These are phyloP conservation scores for Chaetoceros tenuissimus DNA, from an alignment of 108 stramenopile genomes.

Conservation along the genomic window DNA sequence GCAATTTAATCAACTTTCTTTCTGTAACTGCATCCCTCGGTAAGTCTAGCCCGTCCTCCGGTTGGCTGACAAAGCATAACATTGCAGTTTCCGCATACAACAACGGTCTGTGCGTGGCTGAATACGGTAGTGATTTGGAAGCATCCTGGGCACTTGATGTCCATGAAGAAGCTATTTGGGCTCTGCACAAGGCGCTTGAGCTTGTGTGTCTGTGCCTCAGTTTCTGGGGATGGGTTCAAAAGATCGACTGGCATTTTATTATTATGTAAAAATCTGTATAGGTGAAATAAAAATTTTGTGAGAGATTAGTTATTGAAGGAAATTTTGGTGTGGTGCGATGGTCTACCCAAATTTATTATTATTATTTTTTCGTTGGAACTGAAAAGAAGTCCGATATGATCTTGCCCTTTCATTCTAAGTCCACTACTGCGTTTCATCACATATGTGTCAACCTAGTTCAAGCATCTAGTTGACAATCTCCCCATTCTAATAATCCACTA, in stretches of 20 bases:
- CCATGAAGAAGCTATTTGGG: constrained; percentile 99
- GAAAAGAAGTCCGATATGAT: too few species aligned
- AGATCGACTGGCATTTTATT: constrained; percentile 96
- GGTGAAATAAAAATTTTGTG: too few species aligned
- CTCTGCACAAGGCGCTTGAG: constrained; percentile 99
- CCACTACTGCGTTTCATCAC: too few species aligned
- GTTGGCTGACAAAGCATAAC: constrained; percentile 97
- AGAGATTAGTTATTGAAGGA: too few species aligned
- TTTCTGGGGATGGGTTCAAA: constrained; percentile 82
- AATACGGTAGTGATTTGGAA: constrained; percentile 97
- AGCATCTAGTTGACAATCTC: too few species aligned
- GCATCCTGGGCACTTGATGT: constrained; percentile 99
- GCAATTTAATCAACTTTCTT: constrained; percentile 94
- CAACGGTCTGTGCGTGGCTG: constrained; percentile 93
- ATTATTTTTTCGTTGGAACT: too few species aligned
- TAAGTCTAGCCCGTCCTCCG: constrained; percentile 95
- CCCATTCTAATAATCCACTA: too few species aligned
- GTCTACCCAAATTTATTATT: too few species aligned
- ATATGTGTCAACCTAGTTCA: too few species aligned
- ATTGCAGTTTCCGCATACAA: constrained; percentile 95
- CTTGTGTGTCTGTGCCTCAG: constrained; percentile 97
- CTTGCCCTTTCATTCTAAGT: too few species aligned
- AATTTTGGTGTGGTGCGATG: too few species aligned
- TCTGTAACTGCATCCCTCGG: constrained; percentile 99
- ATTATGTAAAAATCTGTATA: neutral